phyloP scores from a whole-genome alignment of 371 early-diverging fungal genomes.

The Zopfochytrium polystomum region DNA sequence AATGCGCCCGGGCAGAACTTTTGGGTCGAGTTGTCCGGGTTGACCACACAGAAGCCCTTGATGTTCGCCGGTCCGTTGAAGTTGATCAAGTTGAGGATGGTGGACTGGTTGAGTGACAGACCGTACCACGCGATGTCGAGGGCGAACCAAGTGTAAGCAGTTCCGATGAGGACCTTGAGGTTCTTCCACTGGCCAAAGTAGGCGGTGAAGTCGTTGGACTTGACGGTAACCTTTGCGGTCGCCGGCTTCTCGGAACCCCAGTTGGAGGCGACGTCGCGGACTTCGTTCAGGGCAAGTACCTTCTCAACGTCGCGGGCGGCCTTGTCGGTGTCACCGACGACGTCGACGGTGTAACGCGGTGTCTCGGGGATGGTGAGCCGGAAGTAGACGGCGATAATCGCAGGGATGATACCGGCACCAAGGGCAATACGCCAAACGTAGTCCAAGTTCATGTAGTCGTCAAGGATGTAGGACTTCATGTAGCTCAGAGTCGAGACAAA shows the following conservation, averaged over 20 bases:
- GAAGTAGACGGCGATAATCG: constrained; percentile 75
- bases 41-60: constrained; percentile 42
- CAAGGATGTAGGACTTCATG: constrained; percentile 61
- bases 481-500: constrained; percentile 62
- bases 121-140: constrained; percentile 87
- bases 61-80: constrained; percentile 31
- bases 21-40: constrained; percentile 42
- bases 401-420: constrained; percentile 71
- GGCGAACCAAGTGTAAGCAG: constrained; percentile 72
- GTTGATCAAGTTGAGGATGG: constrained; percentile 69
- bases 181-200: constrained; percentile 79
- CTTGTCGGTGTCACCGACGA: constrained; percentile 47
- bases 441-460: constrained; percentile 66
- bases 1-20: constrained; percentile 14
- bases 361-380: constrained; percentile 88
- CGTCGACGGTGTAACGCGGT: constrained; percentile 67
- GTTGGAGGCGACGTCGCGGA: constrained; percentile 9
- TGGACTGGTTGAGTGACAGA: constrained; percentile 74
- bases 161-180: constrained; percentile 72
- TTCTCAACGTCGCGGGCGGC: constrained; percentile 15
- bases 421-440: constrained; percentile 76
- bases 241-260: background rate
- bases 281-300: constrained; percentile 11
- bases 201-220: constrained; percentile 51
- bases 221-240: constrained; percentile 2